phyloP scores from a whole-genome alignment of 371 early-diverging fungal genomes.

The Mycotypha africana region DNA sequence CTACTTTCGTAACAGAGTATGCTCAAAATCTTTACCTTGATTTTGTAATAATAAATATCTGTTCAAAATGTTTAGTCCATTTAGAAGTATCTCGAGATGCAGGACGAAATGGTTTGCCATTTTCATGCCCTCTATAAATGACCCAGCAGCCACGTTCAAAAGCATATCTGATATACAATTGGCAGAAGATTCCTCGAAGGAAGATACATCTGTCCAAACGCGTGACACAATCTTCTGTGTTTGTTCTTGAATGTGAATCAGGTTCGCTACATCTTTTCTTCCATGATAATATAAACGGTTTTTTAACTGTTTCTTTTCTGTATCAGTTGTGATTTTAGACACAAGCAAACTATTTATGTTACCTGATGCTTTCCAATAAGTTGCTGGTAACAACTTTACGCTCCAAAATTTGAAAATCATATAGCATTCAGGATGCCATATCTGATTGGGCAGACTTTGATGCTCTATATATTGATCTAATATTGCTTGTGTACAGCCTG shows the following conservation, averaged over 20 bases:
- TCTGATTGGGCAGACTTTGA: conserved; percentile 62
- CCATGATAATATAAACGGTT: too few relatives aligned
- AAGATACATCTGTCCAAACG: conserved; percentile 88
- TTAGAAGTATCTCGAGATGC: conserved; percentile 88
- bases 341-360: too few relatives aligned
- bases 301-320: not conserved
- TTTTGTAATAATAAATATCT: conserved; percentile 17
- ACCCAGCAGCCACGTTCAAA: conserved; percentile 81
- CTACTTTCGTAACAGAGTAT: too few relatives aligned
- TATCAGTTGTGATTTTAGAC: too few relatives aligned
- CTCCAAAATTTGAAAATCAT: conserved; percentile 88
- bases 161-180: conserved; percentile 96
- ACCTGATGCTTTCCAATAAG: too few relatives aligned
- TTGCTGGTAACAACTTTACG: conserved; percentile 51
- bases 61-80: conserved; percentile 70
- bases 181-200: conserved; percentile 94
- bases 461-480: conserved; percentile 91
- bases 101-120: conserved; percentile 86
- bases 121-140: conserved; percentile 76
- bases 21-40: too few relatives aligned
- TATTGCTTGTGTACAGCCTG: conserved; percentile 90
- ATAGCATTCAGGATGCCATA: conserved; percentile 98
- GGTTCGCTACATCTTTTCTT: conserved; percentile 7
- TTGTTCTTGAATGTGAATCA: conserved; percentile 34
- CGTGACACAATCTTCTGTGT: conserved; percentile 77